Evolutionary conservation across 2,329 filamentous ascomycete genomes (phyloP).

Genomic region (Graphiopsis chlorocephala): DNA sequence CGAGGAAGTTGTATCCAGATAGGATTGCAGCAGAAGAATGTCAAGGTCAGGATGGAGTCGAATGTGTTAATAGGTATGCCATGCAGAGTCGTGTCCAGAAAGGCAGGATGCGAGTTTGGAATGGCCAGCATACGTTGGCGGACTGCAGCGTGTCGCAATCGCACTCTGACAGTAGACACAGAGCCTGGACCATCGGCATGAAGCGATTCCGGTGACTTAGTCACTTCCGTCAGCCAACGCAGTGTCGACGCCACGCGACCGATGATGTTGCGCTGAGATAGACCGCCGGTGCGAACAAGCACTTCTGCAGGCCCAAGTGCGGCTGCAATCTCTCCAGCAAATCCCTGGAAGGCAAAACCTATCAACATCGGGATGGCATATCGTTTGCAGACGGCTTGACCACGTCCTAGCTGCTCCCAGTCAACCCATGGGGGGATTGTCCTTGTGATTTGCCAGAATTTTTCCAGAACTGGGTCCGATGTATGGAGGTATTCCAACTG

Average conservation of each 20-base stretch:
- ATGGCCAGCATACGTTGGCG: not conserved
- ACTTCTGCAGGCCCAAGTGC: slow-evolving; percentile 3
- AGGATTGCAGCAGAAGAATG: slow-evolving; percentile 1
- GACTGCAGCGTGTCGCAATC: not conserved
- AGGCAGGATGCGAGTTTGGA: not conserved
- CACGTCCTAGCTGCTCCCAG: not conserved
- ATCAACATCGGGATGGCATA: not conserved
- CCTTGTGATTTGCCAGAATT: not conserved
- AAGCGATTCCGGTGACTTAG: not conserved
- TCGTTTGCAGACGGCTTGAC: not conserved
- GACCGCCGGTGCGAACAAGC: not conserved
- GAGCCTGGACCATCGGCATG: not conserved
- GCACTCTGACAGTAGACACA: not conserved
- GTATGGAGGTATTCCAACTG: no score
- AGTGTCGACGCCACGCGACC: not conserved
- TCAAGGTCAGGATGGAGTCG: not conserved
- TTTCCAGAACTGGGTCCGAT: not conserved
- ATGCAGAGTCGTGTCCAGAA: not conserved
- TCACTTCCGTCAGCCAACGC: not conserved
- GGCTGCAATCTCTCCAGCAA: not conserved
- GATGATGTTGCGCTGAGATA: not conserved
- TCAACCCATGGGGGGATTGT: not conserved
- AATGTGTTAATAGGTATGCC: not conserved
- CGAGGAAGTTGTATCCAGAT: slow-evolving; percentile 3
- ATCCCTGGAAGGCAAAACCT: not conserved